Percentiles rank a stretch among this genome's conserved stretches.
Conservation (phyloP, 1,139 yeast species). For the Pichia sp. region DNA sequence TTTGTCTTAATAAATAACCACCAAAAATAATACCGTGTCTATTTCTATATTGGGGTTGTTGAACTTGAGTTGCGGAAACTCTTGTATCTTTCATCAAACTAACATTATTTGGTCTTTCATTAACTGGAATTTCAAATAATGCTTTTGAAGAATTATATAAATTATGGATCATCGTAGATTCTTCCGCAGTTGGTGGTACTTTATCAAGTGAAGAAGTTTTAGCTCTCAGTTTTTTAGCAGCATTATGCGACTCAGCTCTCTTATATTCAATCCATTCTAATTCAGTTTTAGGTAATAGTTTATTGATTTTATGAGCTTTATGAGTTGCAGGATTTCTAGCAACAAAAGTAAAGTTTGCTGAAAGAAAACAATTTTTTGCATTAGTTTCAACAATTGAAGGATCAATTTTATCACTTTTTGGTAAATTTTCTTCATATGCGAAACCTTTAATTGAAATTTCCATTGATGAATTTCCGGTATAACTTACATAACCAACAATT, state of each 20-base stretch:
- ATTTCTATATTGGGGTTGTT: slow-evolving; percentile 96
- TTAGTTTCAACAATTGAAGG: slow-evolving; percentile 38
- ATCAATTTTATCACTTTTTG: slow-evolving; percentile 26
- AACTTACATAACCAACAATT: slow-evolving; percentile 81
- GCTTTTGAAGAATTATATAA: slow-evolving; percentile 63
- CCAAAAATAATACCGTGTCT: slow-evolving; percentile 94
- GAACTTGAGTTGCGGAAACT: slow-evolving; percentile 69
- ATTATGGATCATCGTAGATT: slow-evolving; percentile 66
- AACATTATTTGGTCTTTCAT: slow-evolving; percentile 40
- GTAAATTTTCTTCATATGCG: slow-evolving; percentile 53
- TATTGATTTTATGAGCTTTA: slow-evolving; percentile 78
- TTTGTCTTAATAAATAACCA: slow-evolving; percentile 83
- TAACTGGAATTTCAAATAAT: slow-evolving; percentile 15
- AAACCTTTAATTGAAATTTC: slow-evolving; percentile 89
- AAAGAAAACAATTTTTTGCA: slow-evolving; percentile 42
- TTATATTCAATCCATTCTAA: slow-evolving; percentile 77
- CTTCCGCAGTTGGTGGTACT: slow-evolving; percentile 69
- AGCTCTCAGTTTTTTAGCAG: slow-evolving; percentile 75
- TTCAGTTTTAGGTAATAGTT: slow-evolving; percentile 66
- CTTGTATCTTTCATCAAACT: slow-evolving; percentile 66
- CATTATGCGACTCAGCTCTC: slow-evolving; percentile 84
- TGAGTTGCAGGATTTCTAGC: slow-evolving; percentile 91
- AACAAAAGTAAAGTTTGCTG: slow-evolving; percentile 91
- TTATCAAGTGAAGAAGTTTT: slow-evolving; percentile 49
- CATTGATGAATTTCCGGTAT: slow-evolving; percentile 95